Conservation (phyloP, 2,329 filamentous ascomycete species). For the Calonectria multiphialidica region DNA sequence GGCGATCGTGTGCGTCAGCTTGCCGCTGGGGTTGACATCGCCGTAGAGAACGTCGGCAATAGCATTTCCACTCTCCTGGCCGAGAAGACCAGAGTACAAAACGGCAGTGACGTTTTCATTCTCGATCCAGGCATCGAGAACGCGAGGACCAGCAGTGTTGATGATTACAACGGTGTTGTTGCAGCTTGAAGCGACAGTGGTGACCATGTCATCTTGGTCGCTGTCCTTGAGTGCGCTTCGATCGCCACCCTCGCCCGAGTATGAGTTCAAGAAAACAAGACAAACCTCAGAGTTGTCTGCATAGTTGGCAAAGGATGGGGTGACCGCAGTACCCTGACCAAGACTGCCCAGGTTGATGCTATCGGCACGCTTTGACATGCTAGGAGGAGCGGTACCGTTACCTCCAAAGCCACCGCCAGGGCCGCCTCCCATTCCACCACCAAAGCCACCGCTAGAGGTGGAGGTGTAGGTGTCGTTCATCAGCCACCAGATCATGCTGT, state of each 20-base stretch:
- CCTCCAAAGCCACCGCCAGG: neutral
- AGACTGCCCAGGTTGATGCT: neutral
- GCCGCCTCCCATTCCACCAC: neutral
- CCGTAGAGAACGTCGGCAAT: conserved; percentile 10
- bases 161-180: conserved; percentile 70
- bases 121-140: conserved; percentile 63
- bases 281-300: conserved; percentile 41
- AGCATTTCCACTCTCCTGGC: conserved; percentile 63
- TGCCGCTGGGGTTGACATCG: conserved; percentile 5
- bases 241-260: conserved; percentile 79
- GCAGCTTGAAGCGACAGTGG: conserved; percentile 60
- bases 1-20: conserved; percentile 5
- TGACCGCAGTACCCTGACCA: neutral
- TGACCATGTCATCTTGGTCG: conserved; percentile 70
- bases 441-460: neutral
- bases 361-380: neutral
- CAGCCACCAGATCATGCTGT: conserved; percentile 9
- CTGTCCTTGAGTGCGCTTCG: conserved; percentile 70
- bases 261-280: conserved; percentile 77
- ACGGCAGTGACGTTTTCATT: conserved; percentile 67
- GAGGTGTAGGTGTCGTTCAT: neutral
- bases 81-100: conserved; percentile 76
- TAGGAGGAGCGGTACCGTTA: neutral
- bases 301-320: neutral
- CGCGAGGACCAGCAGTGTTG: conserved; percentile 74